Conservation (phyloP, 2,329 filamentous ascomycete genomes). For the Diaporthe destruens region DNA sequence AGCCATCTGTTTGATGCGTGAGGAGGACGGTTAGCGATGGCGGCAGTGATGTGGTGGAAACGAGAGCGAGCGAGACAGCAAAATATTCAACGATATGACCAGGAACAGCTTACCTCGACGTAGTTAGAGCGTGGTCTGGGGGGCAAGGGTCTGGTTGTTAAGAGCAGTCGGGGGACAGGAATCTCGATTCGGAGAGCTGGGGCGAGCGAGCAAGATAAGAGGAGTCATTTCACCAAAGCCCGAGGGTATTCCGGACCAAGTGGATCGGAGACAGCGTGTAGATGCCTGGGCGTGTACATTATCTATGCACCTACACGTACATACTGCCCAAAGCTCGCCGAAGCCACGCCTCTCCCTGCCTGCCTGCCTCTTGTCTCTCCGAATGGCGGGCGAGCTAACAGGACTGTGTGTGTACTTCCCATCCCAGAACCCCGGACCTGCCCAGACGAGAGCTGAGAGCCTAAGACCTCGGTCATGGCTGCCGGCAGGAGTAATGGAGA, state of each 20-base stretch:
- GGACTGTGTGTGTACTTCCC: background rate
- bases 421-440: slow-evolving; percentile 19
- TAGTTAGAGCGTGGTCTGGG: too few species aligned
- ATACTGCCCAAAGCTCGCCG: slow-evolving; percentile 7
- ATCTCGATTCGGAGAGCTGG: background rate
- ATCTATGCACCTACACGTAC: background rate
- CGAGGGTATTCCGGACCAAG: slow-evolving; percentile 36
- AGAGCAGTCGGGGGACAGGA: background rate
- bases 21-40: slow-evolving; percentile 40
- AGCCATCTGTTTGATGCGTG: slow-evolving; percentile 54
- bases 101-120: slow-evolving; percentile 17
- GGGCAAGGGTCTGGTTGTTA: background rate
- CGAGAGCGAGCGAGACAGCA: background rate
- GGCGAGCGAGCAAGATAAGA: slow-evolving; percentile 11
- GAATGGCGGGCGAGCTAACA: slow-evolving; percentile 2
- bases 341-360: slow-evolving; percentile 13
- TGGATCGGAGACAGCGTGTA: slow-evolving; percentile 36
- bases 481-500: slow-evolving; percentile 35
- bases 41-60: background rate
- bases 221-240: slow-evolving; percentile 6
- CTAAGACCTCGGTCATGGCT: slow-evolving; percentile 12
- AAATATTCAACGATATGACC: background rate
- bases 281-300: background rate
- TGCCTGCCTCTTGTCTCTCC: slow-evolving; percentile 17
- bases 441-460: slow-evolving; percentile 4